Base-by-base conservation (phyloP, 1,284 basidiomycete genomes). In the Marasmius oreades region DNA sequence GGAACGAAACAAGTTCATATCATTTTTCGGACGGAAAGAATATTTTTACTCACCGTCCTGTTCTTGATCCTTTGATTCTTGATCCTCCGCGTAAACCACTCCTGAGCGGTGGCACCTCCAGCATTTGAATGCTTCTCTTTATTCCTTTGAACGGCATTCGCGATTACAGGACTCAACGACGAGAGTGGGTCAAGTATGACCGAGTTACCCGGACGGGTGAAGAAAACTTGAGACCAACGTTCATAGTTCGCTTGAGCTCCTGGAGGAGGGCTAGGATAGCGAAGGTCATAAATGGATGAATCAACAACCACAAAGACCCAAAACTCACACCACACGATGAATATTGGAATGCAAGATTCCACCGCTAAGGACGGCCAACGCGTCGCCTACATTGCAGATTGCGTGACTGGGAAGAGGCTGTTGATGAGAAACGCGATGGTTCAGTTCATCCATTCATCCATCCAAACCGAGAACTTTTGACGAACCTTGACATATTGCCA, bases 401-500 rank as follows among this genome's bases (percentile, higher is more conserved):
- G 77, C 77, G 48, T 84, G 79, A 0, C 80, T 79, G 0, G 80
- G 78, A 26, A 88, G 64, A 1, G 85, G 85, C 78, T 83, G 37
- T 3, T 18, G 48, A 53, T 16, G 31, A 23, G 8, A n/a, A 45
- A 11, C 44, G 23, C 0, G 26, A n/a, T 33, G 24, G 46, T 34
- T 22, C 53, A 52, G n/a, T 8, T 37, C 36, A 11, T n/a, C 5
- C 2, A 37, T 37, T 37, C 50, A 16, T 33, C 5, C 10, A 22
- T 45, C 10, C 42, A 14, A 28, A 26, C 28, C 28, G 10, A 5
- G 3, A 11, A 33, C 14, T 43, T 45, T 43, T 16, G 12, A 47
- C 62, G 10, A 52, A 84, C 85, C 73, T 79, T 79, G 57, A 89
- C 75, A 59, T 88, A 90, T 62, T 82, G 81, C 88, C 88, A 90